Conservation (phyloP, 805 yeast genomes). For the Starmerella lactis-condensi region DNA sequence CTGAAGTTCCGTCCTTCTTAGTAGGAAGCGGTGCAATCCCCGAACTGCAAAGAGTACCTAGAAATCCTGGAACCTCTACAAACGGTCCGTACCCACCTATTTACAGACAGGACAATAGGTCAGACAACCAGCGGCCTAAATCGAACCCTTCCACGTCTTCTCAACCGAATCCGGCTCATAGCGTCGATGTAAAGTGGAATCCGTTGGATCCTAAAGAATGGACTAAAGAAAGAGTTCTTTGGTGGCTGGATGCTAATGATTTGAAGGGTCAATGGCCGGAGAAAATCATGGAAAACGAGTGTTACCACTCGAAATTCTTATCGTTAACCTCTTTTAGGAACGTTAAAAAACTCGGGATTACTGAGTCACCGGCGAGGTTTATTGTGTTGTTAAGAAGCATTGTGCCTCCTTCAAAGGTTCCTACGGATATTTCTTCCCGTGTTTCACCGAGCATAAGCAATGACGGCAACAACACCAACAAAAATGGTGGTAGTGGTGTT, state of each 20-base stretch:
- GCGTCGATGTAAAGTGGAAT: constrained; percentile 11
- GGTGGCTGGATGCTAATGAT: constrained; percentile 50
- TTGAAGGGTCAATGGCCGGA: constrained; percentile 63
- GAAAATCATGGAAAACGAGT: constrained; percentile 37
- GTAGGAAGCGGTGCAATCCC: constrained; percentile 13
- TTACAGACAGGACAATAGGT: too few species aligned
- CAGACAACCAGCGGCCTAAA: too few species aligned
- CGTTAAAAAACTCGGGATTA: constrained; percentile 28
- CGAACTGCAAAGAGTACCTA: constrained; percentile 8
- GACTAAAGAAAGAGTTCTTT: constrained; percentile 46
- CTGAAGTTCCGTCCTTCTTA: constrained; percentile 13
- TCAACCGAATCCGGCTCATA: too few species aligned
- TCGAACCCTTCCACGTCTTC: too few species aligned
- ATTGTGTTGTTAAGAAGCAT: constrained; percentile 34
- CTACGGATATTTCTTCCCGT: not conserved
- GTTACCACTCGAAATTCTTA: constrained; percentile 46
- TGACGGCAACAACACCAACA: constrained; percentile 1
- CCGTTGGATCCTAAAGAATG: constrained; percentile 29
- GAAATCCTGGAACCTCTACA: constrained; percentile 10
- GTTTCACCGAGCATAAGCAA: constrained; percentile 1
- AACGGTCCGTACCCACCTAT: constrained; percentile 14
- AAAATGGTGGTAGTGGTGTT: not conserved
- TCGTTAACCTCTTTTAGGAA: constrained; percentile 50
- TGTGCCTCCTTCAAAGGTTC: constrained; percentile 5
- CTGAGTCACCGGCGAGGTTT: constrained; percentile 38